Evolutionary conservation across 2,329 filamentous ascomycete species (phyloP), one percentile per base, ranked within the genome.

Genomic region (Colletotrichum sp.): DNA sequence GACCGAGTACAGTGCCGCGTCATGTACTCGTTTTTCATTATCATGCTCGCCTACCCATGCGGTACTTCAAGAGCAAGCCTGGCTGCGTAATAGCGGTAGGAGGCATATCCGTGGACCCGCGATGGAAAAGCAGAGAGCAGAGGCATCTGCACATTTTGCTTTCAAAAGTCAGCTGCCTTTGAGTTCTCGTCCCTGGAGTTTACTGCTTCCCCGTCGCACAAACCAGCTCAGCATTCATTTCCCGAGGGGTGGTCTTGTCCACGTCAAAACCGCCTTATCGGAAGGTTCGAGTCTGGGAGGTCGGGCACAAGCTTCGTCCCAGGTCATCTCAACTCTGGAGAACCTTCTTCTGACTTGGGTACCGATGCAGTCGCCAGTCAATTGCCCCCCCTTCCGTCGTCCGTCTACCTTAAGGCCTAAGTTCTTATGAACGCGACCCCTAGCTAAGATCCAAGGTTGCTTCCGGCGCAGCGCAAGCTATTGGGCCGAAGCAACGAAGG

Each of bases 131-230:
- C 26, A 62, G 18, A 15, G 30, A 13, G 30, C 18, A 32, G 28
- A 32, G 18, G 16, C 24, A 36, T 63, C 60, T 21, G 60, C 28
- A 21, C 15, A 49, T 63, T 60, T 60, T 76, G 70, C 39, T 73
- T 69, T 76, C 49, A n/a, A 24, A 52, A 76, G 59, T 76, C 65
- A 30, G 44, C 70, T 76, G 70, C 70, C 74, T 76, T 73, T 76
- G 65, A 76, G 74, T 76, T 76, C 69, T 26, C 52, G 55, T 69
- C 73, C 63, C 73, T 69, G 73, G 69, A 68, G 73, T 67, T 60
- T 68, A 36, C 15, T 36, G 71, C 32, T 28, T 28, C 55, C 28
- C 59, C 59, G 59, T 62, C 16, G 72, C 72, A 63, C 69, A 60
- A 67, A 69, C 63, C 69, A 64, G 26, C 36, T 18, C n/a, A 10